These are phyloP conservation scores for Microdochium nivale DNA, from an alignment of 2,329 filamentous ascomycete species.

Conservation along the genomic window DNA sequence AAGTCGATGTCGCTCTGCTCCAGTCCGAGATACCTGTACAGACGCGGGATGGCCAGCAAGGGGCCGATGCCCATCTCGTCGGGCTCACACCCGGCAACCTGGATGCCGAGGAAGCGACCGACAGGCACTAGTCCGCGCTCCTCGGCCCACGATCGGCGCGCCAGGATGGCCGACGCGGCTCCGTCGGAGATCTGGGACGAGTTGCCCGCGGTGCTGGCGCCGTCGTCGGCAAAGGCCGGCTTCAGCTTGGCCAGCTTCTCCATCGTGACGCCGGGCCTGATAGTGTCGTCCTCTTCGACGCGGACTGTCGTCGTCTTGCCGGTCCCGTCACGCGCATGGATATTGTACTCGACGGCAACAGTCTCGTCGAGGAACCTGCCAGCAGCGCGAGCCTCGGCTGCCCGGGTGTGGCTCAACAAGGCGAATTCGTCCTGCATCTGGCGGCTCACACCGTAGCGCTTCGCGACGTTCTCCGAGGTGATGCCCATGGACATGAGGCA, in stretches of 20 bases:
- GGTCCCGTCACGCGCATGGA: slow-evolving; percentile 7
- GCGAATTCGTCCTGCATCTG: slow-evolving; percentile 57
- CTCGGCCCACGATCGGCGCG: slow-evolving; percentile 53
- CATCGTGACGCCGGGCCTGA: slow-evolving; percentile 45
- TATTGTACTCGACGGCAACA: no score
- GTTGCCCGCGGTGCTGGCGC: slow-evolving; percentile 56
- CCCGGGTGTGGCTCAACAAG: slow-evolving; percentile 8
- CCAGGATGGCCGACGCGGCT: slow-evolving; percentile 53
- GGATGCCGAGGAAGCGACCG: slow-evolving; percentile 56
- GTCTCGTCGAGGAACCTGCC: no score
- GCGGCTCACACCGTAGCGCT: slow-evolving; percentile 49
- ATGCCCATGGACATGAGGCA: slow-evolving; percentile 65
- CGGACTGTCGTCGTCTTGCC: slow-evolving; percentile 34
- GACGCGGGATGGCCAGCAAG: slow-evolving; percentile 46
- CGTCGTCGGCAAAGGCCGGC: slow-evolving; percentile 52
- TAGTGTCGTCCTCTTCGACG: slow-evolving; percentile 48
- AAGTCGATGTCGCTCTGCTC: slow-evolving; percentile 50
- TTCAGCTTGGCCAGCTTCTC: slow-evolving; percentile 55
- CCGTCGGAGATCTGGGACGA: slow-evolving; percentile 54
- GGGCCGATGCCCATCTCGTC: slow-evolving; percentile 52
- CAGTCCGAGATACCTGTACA: slow-evolving; percentile 49
- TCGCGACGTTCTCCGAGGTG: slow-evolving; percentile 59
- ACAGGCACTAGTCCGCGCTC: slow-evolving; percentile 53
- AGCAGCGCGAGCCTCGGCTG: no score
- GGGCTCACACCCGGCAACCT: slow-evolving; percentile 52